Evolutionary conservation across 306 rosid species (phyloP).

Genomic region (Dicorynia guianensis): DNA sequence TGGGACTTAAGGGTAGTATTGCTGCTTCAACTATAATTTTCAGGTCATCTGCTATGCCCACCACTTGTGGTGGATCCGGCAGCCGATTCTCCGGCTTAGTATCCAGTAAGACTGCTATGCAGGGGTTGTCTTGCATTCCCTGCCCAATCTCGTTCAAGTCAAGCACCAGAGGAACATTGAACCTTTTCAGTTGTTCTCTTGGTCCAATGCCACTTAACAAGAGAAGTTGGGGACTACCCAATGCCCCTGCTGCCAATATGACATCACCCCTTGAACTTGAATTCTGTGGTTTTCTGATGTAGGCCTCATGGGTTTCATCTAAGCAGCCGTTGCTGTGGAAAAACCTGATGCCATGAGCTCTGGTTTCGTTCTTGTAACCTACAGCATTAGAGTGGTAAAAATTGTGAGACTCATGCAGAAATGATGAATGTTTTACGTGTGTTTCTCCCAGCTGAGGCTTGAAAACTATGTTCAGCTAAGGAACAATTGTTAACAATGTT

Average conservation of each 20-base stretch:
- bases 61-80: constrained; percentile 78
- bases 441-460: no score
- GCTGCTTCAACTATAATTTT: constrained; percentile 66
- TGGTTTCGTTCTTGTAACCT: constrained; percentile 55
- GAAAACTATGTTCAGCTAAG: no score
- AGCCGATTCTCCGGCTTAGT: constrained; percentile 54
- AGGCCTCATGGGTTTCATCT: constrained; percentile 52
- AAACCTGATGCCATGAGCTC: constrained; percentile 66
- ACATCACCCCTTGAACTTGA: constrained; percentile 65
- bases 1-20: constrained; percentile 60
- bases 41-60: constrained; percentile 66
- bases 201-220: constrained; percentile 79
- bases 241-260: constrained; percentile 76
- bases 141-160: constrained; percentile 61
- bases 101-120: constrained; percentile 62
- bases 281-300: constrained; percentile 50
- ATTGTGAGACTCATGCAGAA: constrained; percentile 6
- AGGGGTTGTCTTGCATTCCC: constrained; percentile 81
- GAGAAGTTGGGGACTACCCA: constrained; percentile 80
- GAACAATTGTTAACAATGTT: no score
- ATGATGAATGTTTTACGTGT: background rate
- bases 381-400: constrained; percentile 34
- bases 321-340: constrained; percentile 60
- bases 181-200: constrained; percentile 53
- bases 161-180: constrained; percentile 52